phyloP scores from a whole-genome alignment of 2,329 filamentous ascomycete genomes.

The Verticillium nonalfalfae region DNA sequence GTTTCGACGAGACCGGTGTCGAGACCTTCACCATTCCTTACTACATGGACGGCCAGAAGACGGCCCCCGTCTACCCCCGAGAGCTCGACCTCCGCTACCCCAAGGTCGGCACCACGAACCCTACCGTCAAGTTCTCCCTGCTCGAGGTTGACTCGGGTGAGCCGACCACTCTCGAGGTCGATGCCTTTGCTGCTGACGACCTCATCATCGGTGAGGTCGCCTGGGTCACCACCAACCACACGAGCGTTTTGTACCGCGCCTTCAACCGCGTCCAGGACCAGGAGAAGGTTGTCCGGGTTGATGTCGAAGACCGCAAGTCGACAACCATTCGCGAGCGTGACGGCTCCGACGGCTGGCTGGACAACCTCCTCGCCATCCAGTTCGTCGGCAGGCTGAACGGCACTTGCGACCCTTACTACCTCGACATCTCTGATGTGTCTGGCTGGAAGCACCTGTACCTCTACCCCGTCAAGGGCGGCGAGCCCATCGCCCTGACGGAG shows the following conservation, averaged over 20 bases:
- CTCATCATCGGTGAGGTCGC: conserved; percentile 61
- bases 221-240: conserved; percentile 58
- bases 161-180: conserved; percentile 39
- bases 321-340: conserved; percentile 49
- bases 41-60: conserved; percentile 52
- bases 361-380: conserved; percentile 49
- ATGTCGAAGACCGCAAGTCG: conserved; percentile 39
- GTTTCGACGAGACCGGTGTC: conserved; percentile 76
- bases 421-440: conserved; percentile 60
- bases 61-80: conserved; percentile 54
- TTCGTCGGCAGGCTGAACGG: conserved; percentile 43
- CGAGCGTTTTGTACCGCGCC: conserved; percentile 56
- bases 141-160: conserved; percentile 43
- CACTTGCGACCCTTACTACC: conserved; percentile 42
- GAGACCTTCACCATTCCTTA: conserved; percentile 60
- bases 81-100: conserved; percentile 61
- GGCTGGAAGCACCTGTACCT: conserved; percentile 63
- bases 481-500: conserved; percentile 50
- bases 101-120: conserved; percentile 63
- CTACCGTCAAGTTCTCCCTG: conserved; percentile 55
- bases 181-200: conserved; percentile 53
- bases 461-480: conserved; percentile 49
- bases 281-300: conserved; percentile 55
- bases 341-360: conserved; percentile 55
- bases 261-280: conserved; percentile 64